Evolutionary conservation across 345 rosid species (phyloP), one percentile per base, ranked within the genome.

Genomic region (Camelina laxa): DNA sequence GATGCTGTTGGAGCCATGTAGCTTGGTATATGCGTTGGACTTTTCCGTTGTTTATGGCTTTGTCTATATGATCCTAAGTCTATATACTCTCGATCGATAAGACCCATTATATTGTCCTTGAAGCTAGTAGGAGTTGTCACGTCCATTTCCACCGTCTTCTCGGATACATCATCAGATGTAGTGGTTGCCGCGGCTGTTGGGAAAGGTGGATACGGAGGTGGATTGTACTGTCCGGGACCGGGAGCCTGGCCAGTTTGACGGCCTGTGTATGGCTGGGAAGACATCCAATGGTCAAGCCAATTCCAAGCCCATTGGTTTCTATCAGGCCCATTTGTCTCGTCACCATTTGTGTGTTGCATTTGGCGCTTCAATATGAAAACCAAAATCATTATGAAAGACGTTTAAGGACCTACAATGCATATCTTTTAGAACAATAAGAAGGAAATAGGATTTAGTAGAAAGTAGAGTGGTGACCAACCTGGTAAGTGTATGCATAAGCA

Each of bases 271-370:
- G 93, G 91, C 42, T 94, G 97, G 1, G 96, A 66, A 16, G 97
- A 86, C 97, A 95, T 90, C 99, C 99, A 92, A 16, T 83, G 86
- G 72, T 95, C 96, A 7, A 92, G 88, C 97, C 97, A 95, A 47
- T 95, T 95, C 97, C 92, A 90, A 4, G 91, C 96, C 99, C 91
- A 87, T 31, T 87, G 88, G 12, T 75, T 80, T 73, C 82, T 87
- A 24, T 85, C 92, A 1, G 56, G 70, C 33, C 85, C 95, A 7
- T 80, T 61, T 10, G 12, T 36, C 7, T 85, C 94, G 1, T 75
- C 75, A 7, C 62, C 77, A 16, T 77, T 71, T 17, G 79, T 77
- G 20, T 75, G 82, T n/a, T 81, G 88, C 41, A 78, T 84, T 4
- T 76, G 84, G 53, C 66, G 70, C 80, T 77, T 58, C 57, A 49